Base-by-base conservation (phyloP, 2,329 filamentous ascomycete species). In the Ceratocystis destructans region DNA sequence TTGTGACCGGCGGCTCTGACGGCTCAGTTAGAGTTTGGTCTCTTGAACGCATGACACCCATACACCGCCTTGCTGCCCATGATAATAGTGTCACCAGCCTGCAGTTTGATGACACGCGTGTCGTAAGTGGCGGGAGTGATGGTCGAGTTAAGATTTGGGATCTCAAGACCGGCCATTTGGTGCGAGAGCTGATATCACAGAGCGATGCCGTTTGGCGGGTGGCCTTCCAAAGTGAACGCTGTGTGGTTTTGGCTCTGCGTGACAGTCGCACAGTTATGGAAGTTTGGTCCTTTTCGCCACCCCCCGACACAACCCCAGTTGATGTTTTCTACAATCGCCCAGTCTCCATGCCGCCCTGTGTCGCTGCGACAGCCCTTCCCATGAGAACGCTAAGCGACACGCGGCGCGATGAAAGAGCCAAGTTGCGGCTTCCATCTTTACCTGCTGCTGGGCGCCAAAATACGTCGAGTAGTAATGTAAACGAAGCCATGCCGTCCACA, bases 111-210 rank as follows among this genome's bases (percentile, higher is more conserved):
- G 92, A 96, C 73, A 92, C 88, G 28, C 84, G 94, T 66, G 94
- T 99, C 68, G 92, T 99, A 66, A 96, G 90, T 73, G 94, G 94
- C 71, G 95, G 94, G 62, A 96, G 90, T 72, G 94, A 99, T 76
- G 94, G 94, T n/a, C 83, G 94, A 64, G 94, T 99, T 70, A 99
- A 97, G 77, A 92, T 99, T 65, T 99, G 94, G 94, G 93, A 96
- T 77, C 79, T 97, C 68, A 91, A 94, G 76, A 94, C 90, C 1
- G 94, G 94, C 2, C 87, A 89, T 67, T 81, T 96, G 33, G 90
- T 99, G 25, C 86, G 94, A 68, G 94, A 99, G 76, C 83, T 99
- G 53, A 93, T 93, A 61, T 86, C 88, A 22, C 91, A 93, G 64
- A 90, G 93, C 0, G 93, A 99, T 73, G 92, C 93, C 17, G 94